A percentile compares a stretch with the other conserved stretches of the same genome.
phyloP scores from a whole-genome alignment of 805 yeast species.

The Hanseniaspora lindneri region DNA sequence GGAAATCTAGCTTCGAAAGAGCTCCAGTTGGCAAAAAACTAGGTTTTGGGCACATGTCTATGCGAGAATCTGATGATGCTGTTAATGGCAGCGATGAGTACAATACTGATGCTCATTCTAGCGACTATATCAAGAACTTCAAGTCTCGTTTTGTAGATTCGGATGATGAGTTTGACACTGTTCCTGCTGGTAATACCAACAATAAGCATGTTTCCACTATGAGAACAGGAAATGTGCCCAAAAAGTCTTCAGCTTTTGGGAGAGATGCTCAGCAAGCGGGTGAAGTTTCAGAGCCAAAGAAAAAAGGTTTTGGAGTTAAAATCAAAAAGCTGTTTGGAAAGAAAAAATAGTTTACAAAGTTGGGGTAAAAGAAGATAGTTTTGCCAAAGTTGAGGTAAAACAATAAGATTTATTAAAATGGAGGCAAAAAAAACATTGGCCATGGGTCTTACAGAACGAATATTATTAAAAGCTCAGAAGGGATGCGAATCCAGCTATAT shows the following conservation, averaged over 20 bases:
- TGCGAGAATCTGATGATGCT: conserved; percentile 26
- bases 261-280: no score
- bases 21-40: conserved; percentile 27
- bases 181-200: not conserved
- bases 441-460: not conserved
- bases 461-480: no score
- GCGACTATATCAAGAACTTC: conserved; percentile 24
- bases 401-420: no score
- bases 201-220: not conserved
- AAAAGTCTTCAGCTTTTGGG: no score
- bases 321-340: conserved; percentile 35
- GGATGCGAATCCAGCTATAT: no score
- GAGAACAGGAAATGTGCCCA: not conserved
- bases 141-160: conserved; percentile 53
- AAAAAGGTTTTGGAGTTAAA: conserved; percentile 30
- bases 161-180: conserved; percentile 37
- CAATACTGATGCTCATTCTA: conserved; percentile 9
- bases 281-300: conserved; percentile 23
- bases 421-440: not conserved
- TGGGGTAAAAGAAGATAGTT: no score
- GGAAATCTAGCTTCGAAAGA: conserved; percentile 49
- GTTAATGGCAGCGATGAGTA: conserved; percentile 16
- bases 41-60: conserved; percentile 31
- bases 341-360: conserved; percentile 19
- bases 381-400: no score